A percentile compares a stretch with the other conserved stretches of the same genome.
Conservation (phyloP, 2,329 filamentous ascomycete genomes). For the Coniosporium tulheliwenetii region DNA sequence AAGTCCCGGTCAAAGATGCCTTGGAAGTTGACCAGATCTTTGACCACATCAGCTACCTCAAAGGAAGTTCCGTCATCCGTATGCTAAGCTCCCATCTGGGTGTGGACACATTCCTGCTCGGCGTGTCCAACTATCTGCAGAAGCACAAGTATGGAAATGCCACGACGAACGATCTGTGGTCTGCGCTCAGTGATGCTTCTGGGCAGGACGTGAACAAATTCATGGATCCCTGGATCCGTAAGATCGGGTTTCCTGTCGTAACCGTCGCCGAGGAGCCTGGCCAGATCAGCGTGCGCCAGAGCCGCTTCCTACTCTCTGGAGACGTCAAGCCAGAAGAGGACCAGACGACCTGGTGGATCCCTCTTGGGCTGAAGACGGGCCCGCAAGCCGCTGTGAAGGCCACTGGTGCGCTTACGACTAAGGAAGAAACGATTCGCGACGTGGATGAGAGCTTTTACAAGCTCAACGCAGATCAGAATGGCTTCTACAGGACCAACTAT, state of each 20-base stretch:
- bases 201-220: constrained; percentile 72
- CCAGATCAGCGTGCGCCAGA: constrained; percentile 70
- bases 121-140: constrained; percentile 80
- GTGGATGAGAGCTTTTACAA: constrained; percentile 79
- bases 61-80: constrained; percentile 89
- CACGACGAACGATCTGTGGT: constrained; percentile 83
- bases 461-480: constrained; percentile 76
- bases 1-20: constrained; percentile 85
- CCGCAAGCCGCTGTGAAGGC: constrained; percentile 45
- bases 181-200: constrained; percentile 72
- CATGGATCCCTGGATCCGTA: constrained; percentile 91
- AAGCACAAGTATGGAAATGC: constrained; percentile 80
- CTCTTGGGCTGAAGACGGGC: constrained; percentile 70
- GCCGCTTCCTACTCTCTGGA: constrained; percentile 78
- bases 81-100: constrained; percentile 91
- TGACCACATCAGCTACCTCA: constrained; percentile 89
- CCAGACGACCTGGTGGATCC: constrained; percentile 88
- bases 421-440: constrained; percentile 59
- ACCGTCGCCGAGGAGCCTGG: constrained; percentile 72
- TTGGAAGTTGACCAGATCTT: constrained; percentile 97
- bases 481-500: constrained; percentile 89
- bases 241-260: constrained; percentile 86
- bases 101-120: constrained; percentile 74
- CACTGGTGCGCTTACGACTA: constrained; percentile 54
- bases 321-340: constrained; percentile 88